phyloP scores from a whole-genome alignment of 2,329 filamentous ascomycete species.

The Colletotrichum sp. region DNA sequence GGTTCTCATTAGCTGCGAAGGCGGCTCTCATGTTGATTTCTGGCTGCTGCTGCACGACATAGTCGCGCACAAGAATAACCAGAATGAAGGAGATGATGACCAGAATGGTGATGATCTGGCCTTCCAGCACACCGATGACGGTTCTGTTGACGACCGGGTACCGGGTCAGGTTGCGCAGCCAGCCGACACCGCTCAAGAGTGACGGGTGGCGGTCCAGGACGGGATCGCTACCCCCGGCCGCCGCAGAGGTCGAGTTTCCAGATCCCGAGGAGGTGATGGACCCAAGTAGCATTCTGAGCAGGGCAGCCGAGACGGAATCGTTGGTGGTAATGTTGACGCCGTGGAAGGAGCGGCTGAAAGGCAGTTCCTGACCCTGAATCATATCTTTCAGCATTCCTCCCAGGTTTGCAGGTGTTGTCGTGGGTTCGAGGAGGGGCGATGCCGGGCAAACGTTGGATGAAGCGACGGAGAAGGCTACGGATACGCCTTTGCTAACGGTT shows the following conservation, averaged over 20 bases:
- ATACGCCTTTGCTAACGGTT: conserved; percentile 11
- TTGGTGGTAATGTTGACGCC: conserved; percentile 35
- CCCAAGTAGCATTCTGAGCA: conserved; percentile 33
- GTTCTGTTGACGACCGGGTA: conserved; percentile 77
- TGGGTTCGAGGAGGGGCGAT: conserved; percentile 36
- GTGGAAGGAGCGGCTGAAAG: conserved; percentile 29
- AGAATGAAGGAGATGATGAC: conserved; percentile 95
- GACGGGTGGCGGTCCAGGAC: conserved; percentile 36
- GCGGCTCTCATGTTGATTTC: conserved; percentile 82
- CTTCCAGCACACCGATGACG: conserved; percentile 85
- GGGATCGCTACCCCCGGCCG: conserved; percentile 16
- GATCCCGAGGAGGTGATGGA: conserved; percentile 26
- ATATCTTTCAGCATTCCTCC: conserved; percentile 38
- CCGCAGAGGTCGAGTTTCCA: not conserved
- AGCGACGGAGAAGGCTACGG: conserved; percentile 22
- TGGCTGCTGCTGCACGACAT: conserved; percentile 97
- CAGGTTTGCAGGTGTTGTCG: conserved; percentile 29
- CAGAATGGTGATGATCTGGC: conserved; percentile 89
- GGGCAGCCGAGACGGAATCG: conserved; percentile 35
- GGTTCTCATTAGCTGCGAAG: conserved; percentile 36
- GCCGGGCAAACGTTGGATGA: conserved; percentile 35
- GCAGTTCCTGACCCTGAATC: conserved; percentile 28
- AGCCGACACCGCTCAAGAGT: conserved; percentile 61
- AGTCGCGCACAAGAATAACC: conserved; percentile 95
- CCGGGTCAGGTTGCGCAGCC: conserved; percentile 68